These are phyloP conservation scores for Tripidium arundinaceum DNA, from an alignment of 202 grass and related monocot species.

Conservation along the genomic window DNA sequence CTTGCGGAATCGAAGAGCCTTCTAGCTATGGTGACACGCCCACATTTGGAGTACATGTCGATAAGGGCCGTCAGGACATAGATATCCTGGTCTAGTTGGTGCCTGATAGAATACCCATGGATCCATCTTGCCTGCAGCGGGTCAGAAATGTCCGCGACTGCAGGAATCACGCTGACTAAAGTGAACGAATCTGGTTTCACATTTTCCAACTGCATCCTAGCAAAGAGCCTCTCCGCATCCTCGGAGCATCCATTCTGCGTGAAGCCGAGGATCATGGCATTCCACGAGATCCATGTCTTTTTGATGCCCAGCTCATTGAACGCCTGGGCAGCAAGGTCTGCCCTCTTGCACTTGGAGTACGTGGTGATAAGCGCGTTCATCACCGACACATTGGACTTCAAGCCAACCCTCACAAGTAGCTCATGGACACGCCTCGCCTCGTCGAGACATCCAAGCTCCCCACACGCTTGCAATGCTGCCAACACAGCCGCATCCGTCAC, in stretches of 20 bases:
- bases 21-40: not conserved
- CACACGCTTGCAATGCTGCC: slow-evolving; percentile 54
- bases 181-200: not conserved
- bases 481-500: slow-evolving; percentile 50
- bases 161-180: slow-evolving; percentile 60
- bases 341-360: slow-evolving; percentile 70
- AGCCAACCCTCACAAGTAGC: slow-evolving; percentile 31
- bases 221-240: not conserved
- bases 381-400: slow-evolving; percentile 42
- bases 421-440: slow-evolving; percentile 56
- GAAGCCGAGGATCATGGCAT: slow-evolving; percentile 76
- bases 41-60: slow-evolving; percentile 80
- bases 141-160: not conserved
- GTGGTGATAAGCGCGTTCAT: slow-evolving; percentile 68
- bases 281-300: slow-evolving; percentile 76
- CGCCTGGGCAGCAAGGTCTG: slow-evolving; percentile 52
- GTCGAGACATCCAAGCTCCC: slow-evolving; percentile 54
- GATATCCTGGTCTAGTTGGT: slow-evolving; percentile 41
- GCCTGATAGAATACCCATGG: slow-evolving; percentile 57
- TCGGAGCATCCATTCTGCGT: slow-evolving; percentile 46
- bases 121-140: not conserved
- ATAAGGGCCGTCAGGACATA: slow-evolving; percentile 70
- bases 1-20: not conserved
- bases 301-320: slow-evolving; percentile 46
- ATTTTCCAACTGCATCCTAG: slow-evolving; percentile 37